phyloP scores from a whole-genome alignment of 1,284 basidiomycete genomes.

The Phellopilus nigrolimitatus region DNA sequence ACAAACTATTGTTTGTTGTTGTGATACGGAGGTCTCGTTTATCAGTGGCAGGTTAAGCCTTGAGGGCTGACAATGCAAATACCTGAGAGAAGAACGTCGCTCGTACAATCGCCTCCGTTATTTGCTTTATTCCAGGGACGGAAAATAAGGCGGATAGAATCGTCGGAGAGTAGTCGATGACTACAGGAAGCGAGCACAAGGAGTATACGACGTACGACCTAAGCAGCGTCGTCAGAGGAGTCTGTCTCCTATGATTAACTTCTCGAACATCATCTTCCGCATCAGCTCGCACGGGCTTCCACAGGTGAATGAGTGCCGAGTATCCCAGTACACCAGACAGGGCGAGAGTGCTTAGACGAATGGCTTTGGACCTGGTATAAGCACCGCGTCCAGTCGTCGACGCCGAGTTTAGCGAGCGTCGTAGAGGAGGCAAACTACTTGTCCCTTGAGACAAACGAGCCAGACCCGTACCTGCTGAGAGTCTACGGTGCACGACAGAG shows the following conservation, averaged over 20 bases:
- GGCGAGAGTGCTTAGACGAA: background rate
- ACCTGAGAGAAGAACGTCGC: slow-evolving; percentile 85
- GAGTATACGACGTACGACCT: slow-evolving; percentile 80
- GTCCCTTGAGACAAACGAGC: background rate
- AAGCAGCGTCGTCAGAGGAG: slow-evolving; percentile 41
- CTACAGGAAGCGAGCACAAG: slow-evolving; percentile 68
- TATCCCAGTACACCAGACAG: background rate
- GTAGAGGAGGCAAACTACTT: too few species aligned
- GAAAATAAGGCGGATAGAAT: slow-evolving; percentile 60
- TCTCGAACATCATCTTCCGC: background rate
- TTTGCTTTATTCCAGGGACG: slow-evolving; percentile 60
- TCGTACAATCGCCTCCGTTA: slow-evolving; percentile 71
- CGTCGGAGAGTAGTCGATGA: slow-evolving; percentile 75
- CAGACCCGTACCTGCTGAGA: background rate
- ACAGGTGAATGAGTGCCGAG: background rate
- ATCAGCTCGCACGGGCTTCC: background rate
- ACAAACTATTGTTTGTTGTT: slow-evolving; percentile 75
- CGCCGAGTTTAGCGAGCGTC: background rate
- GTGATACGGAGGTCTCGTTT: background rate
- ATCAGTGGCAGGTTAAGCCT: background rate
- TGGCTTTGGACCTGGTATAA: background rate
- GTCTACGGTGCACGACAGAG: background rate
- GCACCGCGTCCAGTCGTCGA: background rate
- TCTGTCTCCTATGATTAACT: background rate
- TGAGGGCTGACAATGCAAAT: slow-evolving; percentile 22